Percentiles rank a stretch among this genome's conserved stretches.
Conservation (phyloP, 2,329 filamentous ascomycete species). For the Colletotrichum sp. region DNA sequence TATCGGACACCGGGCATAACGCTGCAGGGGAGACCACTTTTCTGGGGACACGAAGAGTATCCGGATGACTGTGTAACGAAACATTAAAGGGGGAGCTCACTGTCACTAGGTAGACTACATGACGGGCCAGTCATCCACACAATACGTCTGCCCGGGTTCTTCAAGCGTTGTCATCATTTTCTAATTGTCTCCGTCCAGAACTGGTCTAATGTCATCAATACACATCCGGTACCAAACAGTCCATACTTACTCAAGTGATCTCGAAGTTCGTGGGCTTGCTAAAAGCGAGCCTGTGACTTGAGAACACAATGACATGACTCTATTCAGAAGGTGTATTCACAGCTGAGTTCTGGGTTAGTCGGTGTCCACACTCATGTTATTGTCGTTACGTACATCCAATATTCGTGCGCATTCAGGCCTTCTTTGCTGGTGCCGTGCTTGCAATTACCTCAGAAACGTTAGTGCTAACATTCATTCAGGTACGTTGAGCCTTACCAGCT, state of each 20-base stretch:
- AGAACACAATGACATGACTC: not conserved
- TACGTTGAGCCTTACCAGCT: not conserved
- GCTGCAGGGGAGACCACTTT: not conserved
- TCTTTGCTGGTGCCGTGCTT: not conserved
- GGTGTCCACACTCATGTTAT: not conserved
- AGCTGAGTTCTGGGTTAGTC: not conserved
- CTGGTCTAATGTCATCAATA: not conserved
- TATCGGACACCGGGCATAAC: not conserved
- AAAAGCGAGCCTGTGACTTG: not conserved
- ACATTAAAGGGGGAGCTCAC: not conserved
- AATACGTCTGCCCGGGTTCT: not conserved
- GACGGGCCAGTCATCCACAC: not conserved
- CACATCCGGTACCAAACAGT: not conserved
- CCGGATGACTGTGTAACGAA: not conserved
- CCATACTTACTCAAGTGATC: not conserved
- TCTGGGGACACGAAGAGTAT: not conserved
- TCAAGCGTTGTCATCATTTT: not conserved
- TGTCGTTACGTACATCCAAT: not conserved
- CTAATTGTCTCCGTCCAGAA: not conserved
- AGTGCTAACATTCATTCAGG: not conserved
- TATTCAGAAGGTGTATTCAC: not conserved
- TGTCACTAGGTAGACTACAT: not conserved
- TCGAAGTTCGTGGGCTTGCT: not conserved
- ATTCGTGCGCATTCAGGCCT: not conserved
- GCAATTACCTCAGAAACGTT: not conserved